Base-by-base conservation (phyloP, 2,329 filamentous ascomycete genomes). In the Trichophyton mentagrophytes region DNA sequence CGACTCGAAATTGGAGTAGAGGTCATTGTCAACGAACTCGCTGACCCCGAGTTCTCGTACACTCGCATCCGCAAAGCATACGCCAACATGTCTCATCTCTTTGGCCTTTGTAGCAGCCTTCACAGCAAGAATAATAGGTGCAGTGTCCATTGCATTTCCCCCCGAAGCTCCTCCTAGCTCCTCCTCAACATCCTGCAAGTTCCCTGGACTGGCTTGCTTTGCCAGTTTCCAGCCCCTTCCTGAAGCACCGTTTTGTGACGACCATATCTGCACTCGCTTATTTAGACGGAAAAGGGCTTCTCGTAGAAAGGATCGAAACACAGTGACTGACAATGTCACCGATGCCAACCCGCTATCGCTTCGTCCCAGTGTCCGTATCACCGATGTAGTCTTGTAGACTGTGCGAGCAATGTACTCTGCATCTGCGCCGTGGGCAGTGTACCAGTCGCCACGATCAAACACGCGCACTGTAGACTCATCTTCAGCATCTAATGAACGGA, bases 301-400 rank as follows among this genome's bases (percentile, higher is more conserved):
- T 69, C 93, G 85, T 6, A 99, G 84, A 71, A 99, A 96, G 68
- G 95, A 95, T 59, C 91, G 87, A 74, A 93, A 99, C 3, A 96
- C 93, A 2, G 92, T 97, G 61, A 90, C 80, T 57, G 91, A 93
- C 85, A 99, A 90, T 1, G 93, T 96, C 46, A 99, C 93, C 1
- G 93, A 99, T 4, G 90, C 84, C 1, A 99, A 82, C 11, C 88
- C 90, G n/a, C 87, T 89, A 70, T 90, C 88, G 73, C 84, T 88
- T 68, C 86, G 85, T 64, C 93, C 93, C 22, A 99, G 82, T 67
- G 93, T 90, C 67, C 92, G 85, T 22, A 99, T 82, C 15, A 99
- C 93, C 0, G 93, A 96, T 1, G 91, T 97, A 3, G 93, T 97
- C 77, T 96, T 96, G 82, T 99, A 99, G 62, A 97, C 88, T n/a